phyloP scores from a whole-genome alignment of 176 grass and related monocot species.

The Hyparrhenia diplandra region DNA sequence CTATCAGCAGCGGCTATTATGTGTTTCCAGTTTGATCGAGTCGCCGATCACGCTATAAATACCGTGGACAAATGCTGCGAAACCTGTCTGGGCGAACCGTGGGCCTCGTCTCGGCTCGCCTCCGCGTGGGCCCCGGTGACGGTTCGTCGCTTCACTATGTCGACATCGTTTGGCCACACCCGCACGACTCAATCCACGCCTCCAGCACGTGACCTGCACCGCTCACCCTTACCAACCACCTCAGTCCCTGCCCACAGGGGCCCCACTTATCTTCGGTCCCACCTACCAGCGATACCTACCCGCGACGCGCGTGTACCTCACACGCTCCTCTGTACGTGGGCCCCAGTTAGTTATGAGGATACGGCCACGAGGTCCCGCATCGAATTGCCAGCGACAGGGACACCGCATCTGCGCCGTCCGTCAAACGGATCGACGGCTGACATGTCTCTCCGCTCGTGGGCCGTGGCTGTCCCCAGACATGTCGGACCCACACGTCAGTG shows the following conservation, averaged over 20 bases:
- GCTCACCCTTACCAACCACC: neutral
- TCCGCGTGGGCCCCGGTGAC: neutral
- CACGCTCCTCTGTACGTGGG: neutral
- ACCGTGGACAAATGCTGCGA: neutral
- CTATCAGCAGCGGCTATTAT: too few species aligned
- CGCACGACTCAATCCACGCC: neutral
- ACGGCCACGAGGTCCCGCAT: neutral
- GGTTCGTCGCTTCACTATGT: constrained; percentile 28
- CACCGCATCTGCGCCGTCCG: neutral
- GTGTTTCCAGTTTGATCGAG: too few species aligned
- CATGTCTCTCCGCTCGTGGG: too few species aligned
- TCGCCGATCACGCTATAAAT: too few species aligned
- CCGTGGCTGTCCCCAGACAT: neutral
- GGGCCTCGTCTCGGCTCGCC: neutral
- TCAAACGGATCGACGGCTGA: neutral
- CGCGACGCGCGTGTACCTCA: fast-evolving
- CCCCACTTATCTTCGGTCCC: fast-evolving
- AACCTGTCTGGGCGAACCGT: too few species aligned
- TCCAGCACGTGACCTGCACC: neutral
- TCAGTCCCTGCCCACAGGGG: neutral
- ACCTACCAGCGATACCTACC: fast-evolving
- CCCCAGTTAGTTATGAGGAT: neutral
- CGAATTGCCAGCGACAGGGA: neutral
- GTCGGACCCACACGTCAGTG: neutral
- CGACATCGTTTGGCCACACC: constrained; percentile 13